A percentile compares a stretch with the other conserved stretches of the same genome.
These are phyloP conservation scores for Dipteronia sinensis DNA, from an alignment of 345 rosid species.

Conservation along the genomic window DNA sequence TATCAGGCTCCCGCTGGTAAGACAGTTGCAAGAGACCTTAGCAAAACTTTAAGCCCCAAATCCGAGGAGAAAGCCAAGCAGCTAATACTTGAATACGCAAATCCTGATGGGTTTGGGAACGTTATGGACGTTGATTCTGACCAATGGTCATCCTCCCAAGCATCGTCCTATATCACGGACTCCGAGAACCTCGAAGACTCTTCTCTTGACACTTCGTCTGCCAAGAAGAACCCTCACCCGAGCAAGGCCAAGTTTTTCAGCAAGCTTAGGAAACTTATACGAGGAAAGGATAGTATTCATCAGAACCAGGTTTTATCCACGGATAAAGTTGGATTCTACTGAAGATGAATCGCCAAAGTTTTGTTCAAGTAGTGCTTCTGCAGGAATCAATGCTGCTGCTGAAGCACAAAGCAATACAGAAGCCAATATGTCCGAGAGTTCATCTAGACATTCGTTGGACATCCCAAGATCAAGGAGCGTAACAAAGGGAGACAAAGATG, in stretches of 20 bases:
- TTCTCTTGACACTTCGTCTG: slow-evolving; percentile 41
- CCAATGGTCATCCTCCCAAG: slow-evolving; percentile 61
- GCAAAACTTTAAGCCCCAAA: slow-evolving; percentile 69
- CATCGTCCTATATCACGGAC: slow-evolving; percentile 60
- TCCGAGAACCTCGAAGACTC: slow-evolving; percentile 54
- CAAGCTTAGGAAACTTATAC: slow-evolving; percentile 63
- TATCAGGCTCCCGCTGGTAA: slow-evolving; percentile 65
- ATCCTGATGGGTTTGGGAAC: slow-evolving; percentile 44
- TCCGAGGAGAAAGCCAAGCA: slow-evolving; percentile 86
- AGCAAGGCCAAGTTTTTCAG: slow-evolving; percentile 56
- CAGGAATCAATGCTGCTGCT: slow-evolving; percentile 27
- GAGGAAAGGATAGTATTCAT: slow-evolving; percentile 57
- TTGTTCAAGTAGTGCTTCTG: slow-evolving; percentile 32
- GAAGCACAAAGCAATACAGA: slow-evolving; percentile 24
- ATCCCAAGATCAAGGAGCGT: slow-evolving; percentile 43
- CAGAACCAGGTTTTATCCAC: slow-evolving; percentile 32
- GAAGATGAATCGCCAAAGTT: slow-evolving; percentile 41
- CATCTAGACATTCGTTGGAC: slow-evolving; percentile 54
- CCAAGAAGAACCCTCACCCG: slow-evolving; percentile 33
- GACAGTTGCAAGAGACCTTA: slow-evolving; percentile 82
- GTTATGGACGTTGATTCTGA: slow-evolving; percentile 50
- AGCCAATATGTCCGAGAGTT: slow-evolving; percentile 31
- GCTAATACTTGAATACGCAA: slow-evolving; percentile 76
- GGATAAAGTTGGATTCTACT: slow-evolving; percentile 27
- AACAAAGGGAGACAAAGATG: slow-evolving; percentile 32